These are phyloP conservation scores for Aureobasidium sp. DNA, from an alignment of 2,329 filamentous ascomycete species.

Conservation along the genomic window DNA sequence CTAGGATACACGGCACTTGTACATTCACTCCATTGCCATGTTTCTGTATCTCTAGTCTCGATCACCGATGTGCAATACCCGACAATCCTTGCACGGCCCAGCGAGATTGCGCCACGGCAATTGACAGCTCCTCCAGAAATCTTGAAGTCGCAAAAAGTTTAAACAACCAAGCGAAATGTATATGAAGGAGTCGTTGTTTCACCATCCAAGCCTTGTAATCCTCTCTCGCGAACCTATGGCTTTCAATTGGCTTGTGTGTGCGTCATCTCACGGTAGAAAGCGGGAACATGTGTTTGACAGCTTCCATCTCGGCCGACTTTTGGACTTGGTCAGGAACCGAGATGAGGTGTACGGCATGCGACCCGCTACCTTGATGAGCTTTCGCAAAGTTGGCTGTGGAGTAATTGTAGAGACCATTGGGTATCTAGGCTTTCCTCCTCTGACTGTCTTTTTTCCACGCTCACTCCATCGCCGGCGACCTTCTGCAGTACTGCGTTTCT, in stretches of 20 bases:
- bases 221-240: neutral
- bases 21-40: neutral
- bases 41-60: neutral
- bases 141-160: neutral
- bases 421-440: neutral
- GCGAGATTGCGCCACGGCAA: slow-evolving; percentile 13
- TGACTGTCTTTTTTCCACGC: neutral
- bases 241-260: neutral
- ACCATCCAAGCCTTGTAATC: neutral
- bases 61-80: neutral
- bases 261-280: slow-evolving; percentile 9
- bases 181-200: neutral
- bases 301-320: slow-evolving; percentile 6
- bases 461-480: neutral
- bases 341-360: slow-evolving; percentile 8
- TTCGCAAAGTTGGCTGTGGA: neutral
- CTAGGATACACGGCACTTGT: neutral
- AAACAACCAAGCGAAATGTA: neutral
- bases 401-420: neutral
- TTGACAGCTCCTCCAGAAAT: neutral
- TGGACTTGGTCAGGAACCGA: neutral
- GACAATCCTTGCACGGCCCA: neutral
- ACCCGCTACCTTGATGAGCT: neutral
- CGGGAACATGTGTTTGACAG: slow-evolving; percentile 5
- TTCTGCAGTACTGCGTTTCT: neutral